These are phyloP conservation scores for Mycocentrospora acerina DNA, from an alignment of 2,329 filamentous ascomycete species.

Conservation along the genomic window DNA sequence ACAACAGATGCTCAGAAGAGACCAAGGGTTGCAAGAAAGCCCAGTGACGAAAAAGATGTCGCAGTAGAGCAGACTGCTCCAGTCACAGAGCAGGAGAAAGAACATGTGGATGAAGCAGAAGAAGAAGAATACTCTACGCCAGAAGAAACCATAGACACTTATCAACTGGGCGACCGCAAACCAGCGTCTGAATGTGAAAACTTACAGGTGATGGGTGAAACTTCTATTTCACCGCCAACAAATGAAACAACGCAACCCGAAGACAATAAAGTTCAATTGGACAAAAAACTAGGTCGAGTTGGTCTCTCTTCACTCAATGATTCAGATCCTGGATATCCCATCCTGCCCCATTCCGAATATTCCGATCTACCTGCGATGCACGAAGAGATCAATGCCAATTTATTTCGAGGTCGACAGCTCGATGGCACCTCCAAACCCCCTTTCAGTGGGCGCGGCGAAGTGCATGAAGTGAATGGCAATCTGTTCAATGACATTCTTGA, in stretches of 20 bases:
- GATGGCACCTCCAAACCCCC: neutral
- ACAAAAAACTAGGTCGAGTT: slow-evolving; percentile 24
- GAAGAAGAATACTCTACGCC: slow-evolving; percentile 36
- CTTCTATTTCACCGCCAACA: neutral
- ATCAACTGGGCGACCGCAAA: slow-evolving; percentile 20
- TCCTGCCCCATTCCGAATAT: slow-evolving; percentile 11
- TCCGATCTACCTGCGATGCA: slow-evolving; percentile 7
- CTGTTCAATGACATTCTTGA: too few species aligned
- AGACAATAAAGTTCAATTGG: neutral
- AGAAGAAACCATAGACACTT: slow-evolving; percentile 28
- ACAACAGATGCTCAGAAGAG: slow-evolving; percentile 12
- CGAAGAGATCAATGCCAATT: neutral
- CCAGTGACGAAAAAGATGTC: slow-evolving; percentile 6
- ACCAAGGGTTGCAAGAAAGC: slow-evolving; percentile 7
- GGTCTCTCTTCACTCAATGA: slow-evolving; percentile 13
- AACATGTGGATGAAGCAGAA: slow-evolving; percentile 20
- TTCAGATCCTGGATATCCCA: slow-evolving; percentile 21
- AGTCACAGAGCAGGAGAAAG: slow-evolving; percentile 16
- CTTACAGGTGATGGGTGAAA: slow-evolving; percentile 5
- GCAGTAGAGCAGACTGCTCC: slow-evolving; percentile 14
- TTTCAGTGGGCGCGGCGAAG: neutral
- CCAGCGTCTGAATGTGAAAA: slow-evolving; percentile 6
- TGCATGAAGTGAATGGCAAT: neutral
- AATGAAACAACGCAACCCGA: neutral
- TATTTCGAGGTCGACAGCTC: neutral